Percentiles rank a stretch among this genome's conserved stretches.
These are phyloP conservation scores for Wickerhamiella sorbophila DNA, from an alignment of 805 yeast genomes.

Conservation along the genomic window DNA sequence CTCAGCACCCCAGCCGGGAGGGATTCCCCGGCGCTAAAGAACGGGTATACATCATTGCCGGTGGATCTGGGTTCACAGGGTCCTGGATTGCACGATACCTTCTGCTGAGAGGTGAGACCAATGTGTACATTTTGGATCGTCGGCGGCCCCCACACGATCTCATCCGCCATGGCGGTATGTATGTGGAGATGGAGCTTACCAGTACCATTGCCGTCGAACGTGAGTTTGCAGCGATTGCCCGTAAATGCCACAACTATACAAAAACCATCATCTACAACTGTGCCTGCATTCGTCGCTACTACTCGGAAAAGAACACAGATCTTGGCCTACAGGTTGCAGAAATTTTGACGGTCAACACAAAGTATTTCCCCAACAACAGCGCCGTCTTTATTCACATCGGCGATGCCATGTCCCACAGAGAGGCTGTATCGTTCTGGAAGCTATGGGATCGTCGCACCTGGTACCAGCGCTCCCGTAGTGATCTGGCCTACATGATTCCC, in stretches of 20 bases:
- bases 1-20: constrained; percentile 12
- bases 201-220: constrained; percentile 7
- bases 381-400: constrained; percentile 14
- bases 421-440: constrained; percentile 12
- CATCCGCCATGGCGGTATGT: constrained; percentile 16
- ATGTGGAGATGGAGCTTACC: constrained; percentile 11
- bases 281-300: constrained; percentile 12
- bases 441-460: constrained; percentile 8
- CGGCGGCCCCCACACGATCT: constrained; percentile 18
- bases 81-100: constrained; percentile 23
- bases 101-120: constrained; percentile 17
- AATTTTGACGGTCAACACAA: constrained; percentile 11
- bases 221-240: constrained; percentile 7
- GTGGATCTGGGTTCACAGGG: constrained; percentile 23
- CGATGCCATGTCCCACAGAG: constrained; percentile 17
- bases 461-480: constrained; percentile 7
- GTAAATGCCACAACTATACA: constrained; percentile 2
- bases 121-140: constrained; percentile 16
- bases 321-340: constrained; percentile 17
- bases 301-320: constrained; percentile 21
- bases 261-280: constrained; percentile 17
- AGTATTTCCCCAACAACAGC: constrained; percentile 2
- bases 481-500: constrained; percentile 4
- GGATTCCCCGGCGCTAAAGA: constrained; percentile 5
- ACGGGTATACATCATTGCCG: constrained; percentile 18